Base-by-base conservation (phyloP, 345 rosid species). In the Lepidium africanum region DNA sequence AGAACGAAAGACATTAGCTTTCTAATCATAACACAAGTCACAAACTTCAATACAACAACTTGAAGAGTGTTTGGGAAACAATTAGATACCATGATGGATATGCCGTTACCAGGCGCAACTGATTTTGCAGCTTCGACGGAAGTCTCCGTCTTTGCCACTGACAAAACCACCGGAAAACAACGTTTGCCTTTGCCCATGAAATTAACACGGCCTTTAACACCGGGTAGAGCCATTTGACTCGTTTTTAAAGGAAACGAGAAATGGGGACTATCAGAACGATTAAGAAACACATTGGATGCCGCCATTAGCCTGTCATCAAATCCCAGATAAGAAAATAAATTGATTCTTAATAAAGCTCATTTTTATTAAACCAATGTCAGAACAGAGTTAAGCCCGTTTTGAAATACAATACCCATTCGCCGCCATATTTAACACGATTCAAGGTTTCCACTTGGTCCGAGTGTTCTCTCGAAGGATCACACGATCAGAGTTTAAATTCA, bases 41-140 rank as follows among this genome's bases (percentile, higher is more conserved):
- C 43, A 49, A 47, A 39, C 33, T n/a, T 54, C 21, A 33, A 52
- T 50, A 40, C 42, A 25, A 21, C 10, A 33, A 40, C 0, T 36
- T 5, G 4, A 40, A 57, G 42, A 55, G 10, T 15, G 61, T 11
- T 19, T 6, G 10, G 10, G 50, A 51, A 50, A 50, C 27, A 33
- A 52, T 55, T 47, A 35, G 11, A 42, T 81, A 83, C 86, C 86
- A 80, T 74, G 64, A 83, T 69, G 13, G 81, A 70, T 57, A 78
- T 59, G 51, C 67, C 78, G 6, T 32, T 27, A 50, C 73, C 69
- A n/a, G 75, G 57, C 13, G 76, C 51, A 35, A 38, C 16, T 32
- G 80, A 27, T 10, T 65, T 69, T 7, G 30, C 52, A 2, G 57
- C 14, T 51, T 21, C 54, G 21, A 11, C 25, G 39, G 35, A 55